These are phyloP conservation scores for Pistacia atlantica DNA, from an alignment of 345 rosid genomes.

Conservation along the genomic window DNA sequence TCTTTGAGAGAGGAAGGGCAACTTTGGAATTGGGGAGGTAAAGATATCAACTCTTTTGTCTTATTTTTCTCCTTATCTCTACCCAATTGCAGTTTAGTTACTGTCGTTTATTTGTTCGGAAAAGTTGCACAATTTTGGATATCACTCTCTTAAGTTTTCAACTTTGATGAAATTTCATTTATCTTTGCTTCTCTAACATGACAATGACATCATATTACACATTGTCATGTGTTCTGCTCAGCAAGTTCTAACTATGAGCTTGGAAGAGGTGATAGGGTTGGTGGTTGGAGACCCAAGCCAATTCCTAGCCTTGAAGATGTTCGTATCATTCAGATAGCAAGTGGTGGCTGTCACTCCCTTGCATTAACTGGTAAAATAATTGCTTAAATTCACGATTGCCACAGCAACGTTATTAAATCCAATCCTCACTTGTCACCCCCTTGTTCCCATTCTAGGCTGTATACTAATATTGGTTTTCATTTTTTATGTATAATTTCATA, in stretches of 20 bases:
- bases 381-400: not conserved
- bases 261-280: slow-evolving; percentile 79
- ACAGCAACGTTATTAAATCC: not conserved
- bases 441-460: not conserved
- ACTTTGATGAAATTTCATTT: not conserved
- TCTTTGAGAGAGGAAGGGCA: slow-evolving; percentile 79
- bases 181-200: not conserved
- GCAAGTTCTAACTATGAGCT: slow-evolving; percentile 95
- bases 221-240: slow-evolving; percentile 25
- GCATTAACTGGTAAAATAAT: slow-evolving; percentile 73
- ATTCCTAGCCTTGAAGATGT: slow-evolving; percentile 63
- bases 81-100: not conserved
- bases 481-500: no score
- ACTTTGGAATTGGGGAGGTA: slow-evolving; percentile 97
- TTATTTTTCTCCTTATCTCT: not conserved
- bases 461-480: not conserved
- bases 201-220: not conserved
- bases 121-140: not conserved
- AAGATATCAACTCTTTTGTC: not conserved
- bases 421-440: not conserved
- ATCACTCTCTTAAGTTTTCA: no score
- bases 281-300: slow-evolving; percentile 54
- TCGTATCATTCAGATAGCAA: slow-evolving; percentile 63
- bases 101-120: not conserved
- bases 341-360: slow-evolving; percentile 94